These are phyloP conservation scores for Fusarium keratoplasticum DNA, from an alignment of 2,329 filamentous ascomycete genomes.

Conservation along the genomic window DNA sequence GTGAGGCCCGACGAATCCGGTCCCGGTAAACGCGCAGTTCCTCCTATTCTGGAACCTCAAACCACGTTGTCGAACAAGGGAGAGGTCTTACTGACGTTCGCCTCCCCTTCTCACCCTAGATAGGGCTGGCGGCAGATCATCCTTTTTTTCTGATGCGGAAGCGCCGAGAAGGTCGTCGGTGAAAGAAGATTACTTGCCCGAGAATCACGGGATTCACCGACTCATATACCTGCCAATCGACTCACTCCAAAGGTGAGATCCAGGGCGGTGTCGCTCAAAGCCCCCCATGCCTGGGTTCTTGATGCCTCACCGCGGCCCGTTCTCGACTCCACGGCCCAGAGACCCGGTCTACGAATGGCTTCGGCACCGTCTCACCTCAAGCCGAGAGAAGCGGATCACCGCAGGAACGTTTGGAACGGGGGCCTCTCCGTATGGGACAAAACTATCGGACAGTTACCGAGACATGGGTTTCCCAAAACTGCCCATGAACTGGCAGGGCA, in stretches of 20 bases:
- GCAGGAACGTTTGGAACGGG: background rate
- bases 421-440: background rate
- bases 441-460: conserved; percentile 7
- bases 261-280: conserved; percentile 1
- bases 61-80: background rate
- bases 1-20: background rate
- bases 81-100: background rate
- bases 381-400: background rate
- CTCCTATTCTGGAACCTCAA: background rate
- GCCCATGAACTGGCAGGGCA: background rate
- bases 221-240: conserved; percentile 14
- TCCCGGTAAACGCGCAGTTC: background rate
- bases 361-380: conserved; percentile 3
- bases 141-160: background rate
- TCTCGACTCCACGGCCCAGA: background rate
- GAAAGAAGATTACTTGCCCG: conserved; percentile 3
- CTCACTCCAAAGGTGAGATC: conserved; percentile 5
- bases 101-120: background rate
- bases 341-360: background rate
- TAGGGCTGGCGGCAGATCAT: conserved; percentile 13
- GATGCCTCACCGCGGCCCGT: conserved; percentile 9
- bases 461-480: conserved; percentile 8
- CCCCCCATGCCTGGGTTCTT: background rate
- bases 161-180: conserved; percentile 1
- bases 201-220: conserved; percentile 15